phyloP scores from a whole-genome alignment of 192 early-diverging fungal genomes.

The Dissophora globulifera region DNA sequence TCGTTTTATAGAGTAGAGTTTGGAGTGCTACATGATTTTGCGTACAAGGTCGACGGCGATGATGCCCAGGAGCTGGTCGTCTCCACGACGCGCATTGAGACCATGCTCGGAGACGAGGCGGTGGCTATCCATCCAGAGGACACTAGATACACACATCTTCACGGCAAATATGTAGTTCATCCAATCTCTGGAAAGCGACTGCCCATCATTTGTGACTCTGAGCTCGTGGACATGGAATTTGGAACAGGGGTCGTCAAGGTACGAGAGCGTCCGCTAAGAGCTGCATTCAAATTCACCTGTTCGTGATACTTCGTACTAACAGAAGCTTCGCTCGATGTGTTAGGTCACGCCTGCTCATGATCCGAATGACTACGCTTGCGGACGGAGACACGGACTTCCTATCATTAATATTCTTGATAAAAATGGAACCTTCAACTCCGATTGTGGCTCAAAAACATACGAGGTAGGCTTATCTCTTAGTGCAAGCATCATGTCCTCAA shows the following conservation, averaged over 20 bases:
- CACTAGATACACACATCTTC: conserved; percentile 75
- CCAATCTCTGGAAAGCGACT: conserved; percentile 81
- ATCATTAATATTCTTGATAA: conserved; percentile 89
- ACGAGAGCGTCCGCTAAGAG: conserved; percentile 12
- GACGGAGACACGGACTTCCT: conserved; percentile 81
- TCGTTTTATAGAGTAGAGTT: conserved; percentile 94
- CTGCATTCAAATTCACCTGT: no score
- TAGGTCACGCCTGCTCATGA: conserved; percentile 97
- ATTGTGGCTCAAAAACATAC: conserved; percentile 67
- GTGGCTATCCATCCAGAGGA: conserved; percentile 93
- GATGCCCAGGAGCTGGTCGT: conserved; percentile 76
- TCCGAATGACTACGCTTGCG: conserved; percentile 89
- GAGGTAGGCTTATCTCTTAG: conserved; percentile 52
- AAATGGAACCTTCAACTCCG: conserved; percentile 82
- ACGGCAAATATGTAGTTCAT: conserved; percentile 80
- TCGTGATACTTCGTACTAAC: no score
- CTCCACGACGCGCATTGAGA: conserved; percentile 97
- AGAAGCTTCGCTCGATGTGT: neutral
- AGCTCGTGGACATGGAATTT: conserved; percentile 88
- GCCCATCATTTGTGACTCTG: conserved; percentile 86
- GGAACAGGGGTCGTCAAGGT: conserved; percentile 97
- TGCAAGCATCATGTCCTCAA: no score
- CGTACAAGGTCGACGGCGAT: conserved; percentile 85
- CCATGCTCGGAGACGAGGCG: conserved; percentile 97
- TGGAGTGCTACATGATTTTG: conserved; percentile 90